phyloP scores from a whole-genome alignment of 2,329 filamentous ascomycete species.

The Simplicillium aogashimaense region DNA sequence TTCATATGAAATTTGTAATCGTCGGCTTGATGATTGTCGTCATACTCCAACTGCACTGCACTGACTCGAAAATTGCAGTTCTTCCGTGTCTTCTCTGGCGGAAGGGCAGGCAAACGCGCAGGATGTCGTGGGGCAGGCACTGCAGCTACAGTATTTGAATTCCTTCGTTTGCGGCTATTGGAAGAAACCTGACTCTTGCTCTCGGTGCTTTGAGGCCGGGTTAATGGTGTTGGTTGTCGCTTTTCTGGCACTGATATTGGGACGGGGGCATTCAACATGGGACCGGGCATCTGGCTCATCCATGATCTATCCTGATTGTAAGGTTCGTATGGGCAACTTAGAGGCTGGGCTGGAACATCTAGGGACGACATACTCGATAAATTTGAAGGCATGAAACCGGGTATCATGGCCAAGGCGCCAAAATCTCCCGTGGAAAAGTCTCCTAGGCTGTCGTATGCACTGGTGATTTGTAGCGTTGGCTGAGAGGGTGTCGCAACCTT shows the following conservation, averaged over 20 bases:
- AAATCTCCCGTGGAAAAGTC: slow-evolving; percentile 33
- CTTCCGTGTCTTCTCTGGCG: slow-evolving; percentile 2
- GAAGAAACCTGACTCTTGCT: too few relatives aligned
- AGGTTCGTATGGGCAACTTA: background rate
- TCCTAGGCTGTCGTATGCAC: slow-evolving; percentile 26
- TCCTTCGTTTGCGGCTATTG: too few relatives aligned
- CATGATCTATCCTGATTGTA: slow-evolving; percentile 1
- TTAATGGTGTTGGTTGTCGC: too few relatives aligned
- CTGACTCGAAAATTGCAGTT: slow-evolving; percentile 38
- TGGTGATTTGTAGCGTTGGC: slow-evolving; percentile 33
- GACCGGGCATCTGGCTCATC: background rate
- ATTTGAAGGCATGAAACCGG: slow-evolving; percentile 23
- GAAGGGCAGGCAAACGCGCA: too few relatives aligned
- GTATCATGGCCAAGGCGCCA: slow-evolving; percentile 26
- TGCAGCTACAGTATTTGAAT: too few relatives aligned
- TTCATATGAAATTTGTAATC: slow-evolving; percentile 37
- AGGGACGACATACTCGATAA: slow-evolving; percentile 1
- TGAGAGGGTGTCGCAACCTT: slow-evolving; percentile 33
- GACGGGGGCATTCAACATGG: too few relatives aligned
- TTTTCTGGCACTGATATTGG: too few relatives aligned
- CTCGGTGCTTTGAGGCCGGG: too few relatives aligned
- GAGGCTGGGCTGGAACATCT: background rate
- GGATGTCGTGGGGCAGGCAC: too few relatives aligned
- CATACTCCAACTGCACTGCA: slow-evolving; percentile 34
- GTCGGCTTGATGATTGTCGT: slow-evolving; percentile 32